Conservation (phyloP, 2,329 filamentous ascomycete genomes). For the Mollisiaceae sp. region DNA sequence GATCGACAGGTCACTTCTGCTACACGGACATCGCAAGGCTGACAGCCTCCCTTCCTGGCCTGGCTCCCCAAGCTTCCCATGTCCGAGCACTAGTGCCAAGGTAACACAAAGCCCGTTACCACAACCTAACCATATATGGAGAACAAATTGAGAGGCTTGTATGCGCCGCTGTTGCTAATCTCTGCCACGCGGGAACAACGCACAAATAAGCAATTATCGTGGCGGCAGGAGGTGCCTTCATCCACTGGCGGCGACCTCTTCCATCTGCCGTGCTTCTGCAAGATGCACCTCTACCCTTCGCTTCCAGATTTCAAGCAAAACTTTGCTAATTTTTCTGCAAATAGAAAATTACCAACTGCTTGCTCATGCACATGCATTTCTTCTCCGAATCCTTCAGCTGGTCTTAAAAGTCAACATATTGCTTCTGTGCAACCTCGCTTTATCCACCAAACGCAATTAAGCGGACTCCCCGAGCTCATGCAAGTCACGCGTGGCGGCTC, state of each 20-base stretch:
- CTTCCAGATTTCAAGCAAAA: background rate
- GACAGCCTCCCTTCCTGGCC: background rate
- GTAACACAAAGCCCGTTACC: background rate
- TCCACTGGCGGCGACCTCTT: background rate
- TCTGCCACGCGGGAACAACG: background rate
- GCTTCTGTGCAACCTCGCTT: background rate
- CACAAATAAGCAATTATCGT: conserved; percentile 7
- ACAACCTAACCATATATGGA: background rate
- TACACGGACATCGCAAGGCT: background rate
- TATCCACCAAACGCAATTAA: background rate
- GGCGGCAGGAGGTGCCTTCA: background rate
- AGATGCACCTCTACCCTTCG: background rate
- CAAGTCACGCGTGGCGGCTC: background rate
- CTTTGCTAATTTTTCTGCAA: background rate
- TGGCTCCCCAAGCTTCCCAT: too few species aligned
- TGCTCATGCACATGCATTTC: background rate
- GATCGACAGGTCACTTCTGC: background rate
- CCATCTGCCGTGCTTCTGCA: background rate
- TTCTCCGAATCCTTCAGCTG: background rate
- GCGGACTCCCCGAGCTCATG: conserved; percentile 1
- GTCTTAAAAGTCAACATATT: background rate
- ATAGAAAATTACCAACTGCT: background rate
- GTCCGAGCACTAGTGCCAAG: background rate
- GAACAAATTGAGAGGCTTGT: background rate
- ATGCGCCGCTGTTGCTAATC: background rate